phyloP scores from a whole-genome alignment of 768 basidiomycete genomes.

The Phanerodontia chrysosporium region DNA sequence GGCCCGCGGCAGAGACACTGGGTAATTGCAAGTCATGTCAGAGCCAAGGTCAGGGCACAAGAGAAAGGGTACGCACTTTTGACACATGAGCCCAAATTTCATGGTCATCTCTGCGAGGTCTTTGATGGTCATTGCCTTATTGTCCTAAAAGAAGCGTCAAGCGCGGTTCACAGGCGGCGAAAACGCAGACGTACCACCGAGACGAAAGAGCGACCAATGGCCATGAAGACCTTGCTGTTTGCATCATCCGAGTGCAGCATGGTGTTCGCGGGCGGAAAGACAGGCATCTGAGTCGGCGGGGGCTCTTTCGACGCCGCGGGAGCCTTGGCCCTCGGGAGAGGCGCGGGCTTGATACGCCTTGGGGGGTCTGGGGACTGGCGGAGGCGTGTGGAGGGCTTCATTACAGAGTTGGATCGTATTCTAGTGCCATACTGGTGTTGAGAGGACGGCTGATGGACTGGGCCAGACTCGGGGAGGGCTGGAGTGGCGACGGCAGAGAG shows the following conservation, averaged over 20 bases:
- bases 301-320: conserved; percentile 16
- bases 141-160: conserved; percentile 45
- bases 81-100: conserved; percentile 62
- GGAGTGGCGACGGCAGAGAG: conserved; percentile 19
- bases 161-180: not conserved
- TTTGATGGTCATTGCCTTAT: conserved; percentile 83
- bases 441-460: conserved; percentile 24
- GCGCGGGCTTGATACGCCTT: conserved; percentile 28
- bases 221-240: conserved; percentile 64
- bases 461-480: conserved; percentile 7
- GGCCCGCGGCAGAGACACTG: conserved; percentile 74
- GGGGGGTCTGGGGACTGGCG: conserved; percentile 39
- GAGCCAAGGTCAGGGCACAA: conserved; percentile 1
- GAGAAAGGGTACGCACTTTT: conserved; percentile 51
- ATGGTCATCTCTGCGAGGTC: conserved; percentile 73
- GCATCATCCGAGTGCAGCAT: conserved; percentile 75
- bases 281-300: conserved; percentile 23
- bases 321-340: conserved; percentile 20
- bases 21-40: conserved; percentile 12
- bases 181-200: conserved; percentile 54
- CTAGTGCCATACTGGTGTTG: conserved; percentile 50
- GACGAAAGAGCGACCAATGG: conserved; percentile 68
- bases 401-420: conserved; percentile 46
- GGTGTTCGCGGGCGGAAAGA: conserved; percentile 60
- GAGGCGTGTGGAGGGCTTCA: conserved; percentile 50